A percentile compares a stretch with the other conserved stretches of the same genome.
Conservation (phyloP, 352 stramenopile species). For the Phytophthora agathidicida region DNA sequence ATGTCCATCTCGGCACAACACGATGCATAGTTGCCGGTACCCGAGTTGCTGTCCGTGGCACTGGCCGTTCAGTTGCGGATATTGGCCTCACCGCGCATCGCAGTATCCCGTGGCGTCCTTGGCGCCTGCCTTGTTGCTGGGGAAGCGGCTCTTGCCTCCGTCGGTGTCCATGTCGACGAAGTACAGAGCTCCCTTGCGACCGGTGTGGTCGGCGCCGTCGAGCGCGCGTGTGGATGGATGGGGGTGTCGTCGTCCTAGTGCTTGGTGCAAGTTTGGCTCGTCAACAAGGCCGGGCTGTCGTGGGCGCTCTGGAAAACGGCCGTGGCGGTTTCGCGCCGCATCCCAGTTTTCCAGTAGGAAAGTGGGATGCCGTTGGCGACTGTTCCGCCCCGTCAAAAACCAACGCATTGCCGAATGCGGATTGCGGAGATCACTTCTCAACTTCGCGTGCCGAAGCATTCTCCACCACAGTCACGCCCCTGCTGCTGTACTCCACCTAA, state of each 20-base stretch:
- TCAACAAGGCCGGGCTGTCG: too few species aligned
- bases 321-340: too few species aligned
- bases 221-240: slow-evolving; percentile 44
- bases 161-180: slow-evolving; percentile 60
- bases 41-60: slow-evolving; percentile 35
- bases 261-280: too few species aligned
- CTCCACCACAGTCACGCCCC: slow-evolving; percentile 37
- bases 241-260: too few species aligned
- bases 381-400: neutral
- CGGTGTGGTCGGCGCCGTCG: slow-evolving; percentile 51
- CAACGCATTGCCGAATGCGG: slow-evolving; percentile 14
- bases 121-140: slow-evolving; percentile 4
- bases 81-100: slow-evolving; percentile 59
- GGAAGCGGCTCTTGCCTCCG: slow-evolving; percentile 28
- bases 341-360: too few species aligned
- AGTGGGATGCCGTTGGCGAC: too few species aligned
- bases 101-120: slow-evolving; percentile 24
- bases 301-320: too few species aligned
- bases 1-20: slow-evolving; percentile 62
- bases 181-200: slow-evolving; percentile 55
- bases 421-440: slow-evolving; percentile 43
- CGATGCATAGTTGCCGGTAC: slow-evolving; percentile 40
- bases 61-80: slow-evolving; percentile 37
- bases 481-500: slow-evolving; percentile 43
- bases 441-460: slow-evolving; percentile 46